Evolutionary conservation across 2,329 filamentous ascomycete species (phyloP), one percentile per base, ranked within the genome.

Genomic region (Mycosphaerelloides madeirae): DNA sequence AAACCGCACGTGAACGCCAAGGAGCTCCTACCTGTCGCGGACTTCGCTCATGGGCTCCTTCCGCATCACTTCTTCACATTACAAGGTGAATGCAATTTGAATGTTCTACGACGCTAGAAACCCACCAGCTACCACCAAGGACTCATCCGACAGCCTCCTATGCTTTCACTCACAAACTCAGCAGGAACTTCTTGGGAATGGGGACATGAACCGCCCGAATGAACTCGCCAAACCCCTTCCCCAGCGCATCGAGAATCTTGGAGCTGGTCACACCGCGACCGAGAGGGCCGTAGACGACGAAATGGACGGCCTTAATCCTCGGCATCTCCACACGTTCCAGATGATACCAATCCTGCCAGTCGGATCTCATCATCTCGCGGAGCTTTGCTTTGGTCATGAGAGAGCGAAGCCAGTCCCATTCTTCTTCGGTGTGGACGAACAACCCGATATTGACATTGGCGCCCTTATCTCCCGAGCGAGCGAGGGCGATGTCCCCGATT

Each of bases 311-410:
- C 19, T 56, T 52, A 15, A 70, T 62, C 13, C 63, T 57, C 1
- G 59, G 61, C 49, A 70, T 59, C 48, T 70, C 66, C 37, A 66
- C 65, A 1, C 66, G 56, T 49, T 68, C 65, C 31, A 69, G 54
- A 4, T 48, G 46, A 33, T 60, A 54, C 49, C 53, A 53, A 22
- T 57, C 54, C 20, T 57, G 34, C 53, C 54, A 63, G 31, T 63
- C 60, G 12, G 49, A 46, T 1, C 55, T 59, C 43, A 65, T 49
- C 48, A 65, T 48, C 35, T 57, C 48, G 14, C 41, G 45, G 37
- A 64, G 44, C 33, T 55, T 57, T 6, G 38, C 48, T 12, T 48
- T 49, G 8, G 55, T 58, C 41, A 64, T 38, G 8, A 61, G 44
- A 3, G 53, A 48, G 6, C 55, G 50, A 3, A 65, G 54, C 62